Percentiles rank a stretch among this genome's conserved stretches.
Evolutionary conservation across 2,329 filamentous ascomycete species (phyloP).

Genomic region (Aspergillus tamarii): DNA sequence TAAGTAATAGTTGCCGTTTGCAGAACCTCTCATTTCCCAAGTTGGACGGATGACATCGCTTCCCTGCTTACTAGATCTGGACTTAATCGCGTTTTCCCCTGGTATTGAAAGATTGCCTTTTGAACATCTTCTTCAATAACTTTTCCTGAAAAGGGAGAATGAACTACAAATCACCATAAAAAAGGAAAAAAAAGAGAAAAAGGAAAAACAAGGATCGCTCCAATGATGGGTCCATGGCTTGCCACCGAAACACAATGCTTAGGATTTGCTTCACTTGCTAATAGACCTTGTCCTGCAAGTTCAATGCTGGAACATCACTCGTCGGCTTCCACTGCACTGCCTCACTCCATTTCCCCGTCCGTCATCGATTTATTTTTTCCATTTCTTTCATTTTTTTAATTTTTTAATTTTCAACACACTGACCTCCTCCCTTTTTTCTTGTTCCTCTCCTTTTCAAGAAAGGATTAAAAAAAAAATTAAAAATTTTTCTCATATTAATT

Average conservation of each 20-base stretch:
- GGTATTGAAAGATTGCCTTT: background rate
- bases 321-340: conserved; percentile 34
- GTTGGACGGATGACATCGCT: background rate
- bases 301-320: conserved; percentile 24
- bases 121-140: background rate
- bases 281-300: conserved; percentile 14
- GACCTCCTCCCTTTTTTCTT: conserved; percentile 1
- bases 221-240: conserved; percentile 1
- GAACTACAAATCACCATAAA: background rate
- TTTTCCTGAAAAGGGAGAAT: background rate
- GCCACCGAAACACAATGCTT: conserved; percentile 7
- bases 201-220: conserved; percentile 2
- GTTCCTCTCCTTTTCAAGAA: background rate
- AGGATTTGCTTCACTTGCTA: conserved; percentile 9
- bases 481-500: background rate
- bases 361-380: conserved; percentile 8
- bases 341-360: conserved; percentile 25
- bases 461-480: background rate
- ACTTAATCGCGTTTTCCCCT: background rate
- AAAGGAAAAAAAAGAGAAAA: background rate
- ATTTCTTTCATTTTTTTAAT: background rate
- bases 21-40: background rate
- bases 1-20: conserved; percentile 3
- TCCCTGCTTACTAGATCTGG: background rate
- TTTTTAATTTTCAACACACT: background rate